Conservation (phyloP, 495 filamentous ascomycete species). For the Aspergillus nanangensis region DNA sequence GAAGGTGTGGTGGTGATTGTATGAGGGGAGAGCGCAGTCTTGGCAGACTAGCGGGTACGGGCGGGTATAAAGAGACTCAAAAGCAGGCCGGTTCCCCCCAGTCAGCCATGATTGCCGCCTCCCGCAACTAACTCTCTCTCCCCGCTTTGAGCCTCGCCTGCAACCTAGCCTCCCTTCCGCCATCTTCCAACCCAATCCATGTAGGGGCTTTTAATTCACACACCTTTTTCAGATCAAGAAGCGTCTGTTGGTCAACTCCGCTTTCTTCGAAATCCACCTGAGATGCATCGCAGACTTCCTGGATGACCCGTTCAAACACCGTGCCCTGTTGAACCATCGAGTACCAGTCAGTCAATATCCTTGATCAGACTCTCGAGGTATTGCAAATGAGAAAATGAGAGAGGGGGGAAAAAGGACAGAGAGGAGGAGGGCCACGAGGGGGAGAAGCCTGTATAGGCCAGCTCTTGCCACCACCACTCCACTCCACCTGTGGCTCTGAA, state of each 20-base stretch:
- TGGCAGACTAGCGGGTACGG: constrained; percentile 33
- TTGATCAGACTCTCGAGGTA: too few species aligned
- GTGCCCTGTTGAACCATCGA: constrained; percentile 53
- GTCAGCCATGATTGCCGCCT: constrained; percentile 29
- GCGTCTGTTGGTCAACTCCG: constrained; percentile 79
- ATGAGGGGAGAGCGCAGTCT: constrained; percentile 13
- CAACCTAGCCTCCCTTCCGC: constrained; percentile 1
- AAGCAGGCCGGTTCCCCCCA: constrained; percentile 35
- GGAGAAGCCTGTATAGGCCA: background rate
- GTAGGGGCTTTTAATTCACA: constrained; percentile 26
- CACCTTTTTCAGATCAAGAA: constrained; percentile 82
- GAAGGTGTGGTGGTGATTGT: constrained; percentile 2
- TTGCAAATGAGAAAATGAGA: too few species aligned
- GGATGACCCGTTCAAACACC: constrained; percentile 86
- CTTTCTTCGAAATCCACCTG: constrained; percentile 95
- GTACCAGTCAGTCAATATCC: constrained; percentile 35
- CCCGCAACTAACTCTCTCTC: constrained; percentile 30
- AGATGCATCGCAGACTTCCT: constrained; percentile 82
- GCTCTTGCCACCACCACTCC: background rate
- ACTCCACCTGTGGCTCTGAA: background rate
- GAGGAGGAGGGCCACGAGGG: background rate
- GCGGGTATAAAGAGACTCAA: constrained; percentile 40
- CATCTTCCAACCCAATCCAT: constrained; percentile 2
- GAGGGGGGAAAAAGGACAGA: constrained; percentile 8
- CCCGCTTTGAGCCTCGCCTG: constrained; percentile 28